These are phyloP conservation scores for Xylaria hypoxylon DNA, from an alignment of 2,329 filamentous ascomycete species.

Conservation along the genomic window DNA sequence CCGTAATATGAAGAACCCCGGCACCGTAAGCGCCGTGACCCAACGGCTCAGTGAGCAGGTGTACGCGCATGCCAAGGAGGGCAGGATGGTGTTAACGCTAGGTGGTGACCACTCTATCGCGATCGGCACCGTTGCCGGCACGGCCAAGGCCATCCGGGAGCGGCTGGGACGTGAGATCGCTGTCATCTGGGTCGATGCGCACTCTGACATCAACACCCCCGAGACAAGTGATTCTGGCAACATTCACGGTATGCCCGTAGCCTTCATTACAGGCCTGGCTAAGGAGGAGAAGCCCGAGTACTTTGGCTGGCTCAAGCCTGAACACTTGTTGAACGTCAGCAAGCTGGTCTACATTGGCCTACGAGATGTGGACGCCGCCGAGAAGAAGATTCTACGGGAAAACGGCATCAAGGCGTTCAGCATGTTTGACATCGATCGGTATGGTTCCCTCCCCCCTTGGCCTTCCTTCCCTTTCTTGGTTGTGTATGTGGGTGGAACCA, in stretches of 20 bases:
- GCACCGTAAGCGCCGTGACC: constrained; percentile 86
- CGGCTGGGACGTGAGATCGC: constrained; percentile 84
- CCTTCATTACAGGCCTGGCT: constrained; percentile 89
- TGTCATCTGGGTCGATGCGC: constrained; percentile 98
- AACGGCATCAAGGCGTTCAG: constrained; percentile 94
- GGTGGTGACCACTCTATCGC: constrained; percentile 97
- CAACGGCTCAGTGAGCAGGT: constrained; percentile 83
- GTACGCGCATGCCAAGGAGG: constrained; percentile 84
- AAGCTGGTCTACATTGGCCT: constrained; percentile 98
- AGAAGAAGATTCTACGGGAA: constrained; percentile 92
- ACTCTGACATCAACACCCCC: constrained; percentile 97
- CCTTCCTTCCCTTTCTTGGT: not conserved
- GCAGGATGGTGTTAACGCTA: constrained; percentile 89
- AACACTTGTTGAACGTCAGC: constrained; percentile 75
- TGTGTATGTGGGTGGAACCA: not conserved
- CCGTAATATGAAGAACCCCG: constrained; percentile 95
- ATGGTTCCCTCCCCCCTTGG: constrained; percentile 48
- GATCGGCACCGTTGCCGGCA: constrained; percentile 91
- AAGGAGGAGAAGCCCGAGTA: constrained; percentile 79
- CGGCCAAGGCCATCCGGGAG: constrained; percentile 87
- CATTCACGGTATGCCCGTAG: constrained; percentile 97
- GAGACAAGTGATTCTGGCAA: constrained; percentile 92
- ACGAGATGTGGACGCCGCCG: constrained; percentile 89
- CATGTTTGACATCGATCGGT: constrained; percentile 98
- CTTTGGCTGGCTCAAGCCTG: constrained; percentile 89